phyloP scores from a whole-genome alignment of 768 basidiomycete species.

The Crepidotus variabilis region DNA sequence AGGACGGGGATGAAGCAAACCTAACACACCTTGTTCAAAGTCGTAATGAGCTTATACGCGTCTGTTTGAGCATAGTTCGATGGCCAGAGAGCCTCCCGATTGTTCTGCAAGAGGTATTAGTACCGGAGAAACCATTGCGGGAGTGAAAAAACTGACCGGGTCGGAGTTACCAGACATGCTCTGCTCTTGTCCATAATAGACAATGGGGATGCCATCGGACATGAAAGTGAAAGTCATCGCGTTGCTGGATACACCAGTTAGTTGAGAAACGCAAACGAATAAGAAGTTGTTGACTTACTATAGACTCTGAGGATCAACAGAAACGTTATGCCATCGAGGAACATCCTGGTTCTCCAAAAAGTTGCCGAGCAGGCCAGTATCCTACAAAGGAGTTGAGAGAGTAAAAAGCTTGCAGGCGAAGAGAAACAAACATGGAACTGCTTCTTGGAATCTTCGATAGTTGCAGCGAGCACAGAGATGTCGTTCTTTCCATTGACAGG shows the following conservation, averaged over 20 bases:
- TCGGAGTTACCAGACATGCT: constrained; percentile 59
- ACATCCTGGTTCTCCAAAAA: constrained; percentile 81
- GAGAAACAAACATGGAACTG: constrained; percentile 40
- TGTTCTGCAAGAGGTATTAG: constrained; percentile 38
- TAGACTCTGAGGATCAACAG: constrained; percentile 69
- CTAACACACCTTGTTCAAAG: constrained; percentile 50
- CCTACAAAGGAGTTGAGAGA: constrained; percentile 22
- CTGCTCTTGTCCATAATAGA: constrained; percentile 84
- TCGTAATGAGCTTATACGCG: constrained; percentile 53
- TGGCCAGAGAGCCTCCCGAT: constrained; percentile 76
- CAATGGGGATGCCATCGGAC: constrained; percentile 79
- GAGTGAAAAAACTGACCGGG: constrained; percentile 42
- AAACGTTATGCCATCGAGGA: constrained; percentile 68
- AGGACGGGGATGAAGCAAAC: neutral
- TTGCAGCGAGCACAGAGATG: constrained; percentile 36
- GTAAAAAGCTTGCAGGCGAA: neutral
- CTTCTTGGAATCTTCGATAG: constrained; percentile 48
- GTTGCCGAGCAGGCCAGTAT: constrained; percentile 55
- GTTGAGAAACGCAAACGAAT: neutral
- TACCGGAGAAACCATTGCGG: neutral
- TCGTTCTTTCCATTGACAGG: constrained; percentile 47
- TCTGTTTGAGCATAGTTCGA: constrained; percentile 59
- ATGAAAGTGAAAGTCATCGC: constrained; percentile 74
- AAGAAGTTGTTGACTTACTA: constrained; percentile 38
- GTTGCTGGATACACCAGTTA: constrained; percentile 39